These are phyloP conservation scores for Acacia confusa DNA, from an alignment of 306 rosid species.

Conservation along the genomic window DNA sequence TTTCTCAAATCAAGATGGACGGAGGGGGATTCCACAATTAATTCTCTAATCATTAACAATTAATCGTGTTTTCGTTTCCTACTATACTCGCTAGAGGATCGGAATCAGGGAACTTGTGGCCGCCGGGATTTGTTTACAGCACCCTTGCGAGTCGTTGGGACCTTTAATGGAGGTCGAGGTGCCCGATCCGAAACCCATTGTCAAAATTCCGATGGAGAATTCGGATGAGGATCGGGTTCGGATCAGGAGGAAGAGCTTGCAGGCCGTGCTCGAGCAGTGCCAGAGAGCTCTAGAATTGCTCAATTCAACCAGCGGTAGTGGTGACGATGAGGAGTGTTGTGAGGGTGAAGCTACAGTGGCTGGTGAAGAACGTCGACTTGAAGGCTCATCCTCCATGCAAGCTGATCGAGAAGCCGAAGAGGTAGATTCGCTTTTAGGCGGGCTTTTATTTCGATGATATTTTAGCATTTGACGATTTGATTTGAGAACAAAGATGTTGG, in stretches of 20 bases:
- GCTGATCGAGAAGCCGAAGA: constrained; percentile 69
- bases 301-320: constrained; percentile 27
- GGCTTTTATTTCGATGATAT: not conserved
- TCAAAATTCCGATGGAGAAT: constrained; percentile 8
- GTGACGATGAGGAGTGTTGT: constrained; percentile 29
- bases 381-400: constrained; percentile 28
- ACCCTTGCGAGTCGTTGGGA: not conserved
- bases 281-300: constrained; percentile 79
- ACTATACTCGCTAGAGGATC: not conserved
- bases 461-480: not conserved
- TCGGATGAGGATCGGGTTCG: constrained; percentile 52
- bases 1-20: not conserved
- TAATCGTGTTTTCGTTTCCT: not conserved
- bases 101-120: not conserved
- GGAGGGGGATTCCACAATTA: not conserved
- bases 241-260: constrained; percentile 71
- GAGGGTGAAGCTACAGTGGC: constrained; percentile 18
- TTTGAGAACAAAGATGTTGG: not conserved
- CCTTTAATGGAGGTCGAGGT: constrained; percentile 55
- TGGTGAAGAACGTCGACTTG: constrained; percentile 11
- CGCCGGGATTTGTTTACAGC: not conserved
- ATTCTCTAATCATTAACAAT: not conserved
- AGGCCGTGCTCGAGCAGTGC: constrained; percentile 79
- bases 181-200: constrained; percentile 42
- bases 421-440: constrained; percentile 34